Evolutionary conservation across 768 basidiomycete genomes (phyloP), one percentile per base, ranked within the genome.

Genomic region (Chalciporus chontae): DNA sequence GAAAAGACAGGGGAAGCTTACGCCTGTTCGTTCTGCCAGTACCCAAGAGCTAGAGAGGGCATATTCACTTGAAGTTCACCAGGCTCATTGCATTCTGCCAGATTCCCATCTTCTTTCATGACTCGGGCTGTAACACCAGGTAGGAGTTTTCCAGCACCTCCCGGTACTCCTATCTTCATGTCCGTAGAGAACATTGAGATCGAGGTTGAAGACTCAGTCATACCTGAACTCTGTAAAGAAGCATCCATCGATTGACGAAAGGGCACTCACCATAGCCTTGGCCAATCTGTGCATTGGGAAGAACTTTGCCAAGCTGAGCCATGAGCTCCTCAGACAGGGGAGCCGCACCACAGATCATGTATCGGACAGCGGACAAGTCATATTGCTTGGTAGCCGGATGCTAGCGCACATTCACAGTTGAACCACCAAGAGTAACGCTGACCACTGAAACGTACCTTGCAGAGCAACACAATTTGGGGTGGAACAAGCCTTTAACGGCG

Each of bases 201-300:
- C 8, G 77, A 72, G 0, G 82, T 81, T 48, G 74, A 73, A 0
- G 79, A 74, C 60, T 88, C 86, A 0, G 86, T 87, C 78, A 84
- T 77, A 5, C 85, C 84, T 86, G n/a, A 6, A 36, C 5, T 15
- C 15, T 36, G 7, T 36, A n/a, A 36, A 15, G 15, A 15, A 15
- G 34, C 34, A n/a, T 27, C 11, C 21, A n/a, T 26, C 14, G 18
- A 24, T 31, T 4, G 4, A 19, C 11, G 5, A 44, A 27, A 32
- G 2, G 3, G 11, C 17, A 55, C 67, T 3, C 21, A 79, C 82
- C 83, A 63, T 81, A 85, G 47, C 79, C 84, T 67, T 85, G 84
- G 8, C 82, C 83, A 41, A 85, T 77, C n/a, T 64, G 66, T 9
- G 81, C 80, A 48, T 83, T 79, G 1, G 83, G 82, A 14, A 84